A percentile compares a stretch with the other conserved stretches of the same genome.
phyloP scores from a whole-genome alignment of 2,329 filamentous ascomycete genomes.

The Pseudopithomyces maydicus region DNA sequence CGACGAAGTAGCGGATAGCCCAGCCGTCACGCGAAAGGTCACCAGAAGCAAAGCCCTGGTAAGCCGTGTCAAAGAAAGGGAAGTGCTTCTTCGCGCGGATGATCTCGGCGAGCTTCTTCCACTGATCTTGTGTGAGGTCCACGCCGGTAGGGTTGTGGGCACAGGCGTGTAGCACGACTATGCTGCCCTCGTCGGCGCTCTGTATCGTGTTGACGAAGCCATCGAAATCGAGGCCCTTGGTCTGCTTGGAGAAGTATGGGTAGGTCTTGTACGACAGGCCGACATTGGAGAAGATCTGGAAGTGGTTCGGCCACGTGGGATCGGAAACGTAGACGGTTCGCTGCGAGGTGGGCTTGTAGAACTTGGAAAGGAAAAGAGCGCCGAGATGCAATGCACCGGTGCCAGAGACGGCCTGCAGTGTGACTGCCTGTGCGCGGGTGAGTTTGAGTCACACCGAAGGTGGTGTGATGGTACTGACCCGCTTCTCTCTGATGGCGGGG shows the following conservation, averaged over 20 bases:
- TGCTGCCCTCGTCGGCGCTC: slow-evolving; percentile 73
- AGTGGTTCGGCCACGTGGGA: slow-evolving; percentile 98
- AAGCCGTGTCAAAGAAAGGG: slow-evolving; percentile 97
- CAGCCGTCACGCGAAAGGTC: slow-evolving; percentile 83
- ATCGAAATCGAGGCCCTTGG: slow-evolving; percentile 88
- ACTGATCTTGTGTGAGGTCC: slow-evolving; percentile 91
- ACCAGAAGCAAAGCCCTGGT: slow-evolving; percentile 96
- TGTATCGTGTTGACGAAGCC: slow-evolving; percentile 79
- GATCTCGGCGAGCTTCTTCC: slow-evolving; percentile 83
- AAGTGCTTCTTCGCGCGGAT: slow-evolving; percentile 83
- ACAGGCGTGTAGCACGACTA: slow-evolving; percentile 92
- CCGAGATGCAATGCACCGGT: slow-evolving; percentile 95
- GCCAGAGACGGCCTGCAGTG: slow-evolving; percentile 94
- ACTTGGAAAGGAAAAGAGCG: slow-evolving; percentile 89
- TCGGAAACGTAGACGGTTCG: slow-evolving; percentile 87
- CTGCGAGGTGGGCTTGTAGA: slow-evolving; percentile 71
- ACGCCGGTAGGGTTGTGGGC: slow-evolving; percentile 98
- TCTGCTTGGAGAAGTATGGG: slow-evolving; percentile 90
- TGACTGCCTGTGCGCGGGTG: slow-evolving; percentile 59
- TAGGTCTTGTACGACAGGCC: slow-evolving; percentile 78
- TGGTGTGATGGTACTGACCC: slow-evolving; percentile 51
- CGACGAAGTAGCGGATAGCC: slow-evolving; percentile 92
- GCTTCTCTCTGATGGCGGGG: slow-evolving; percentile 81
- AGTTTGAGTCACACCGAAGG: slow-evolving; percentile 30
- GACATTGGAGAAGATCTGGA: slow-evolving; percentile 97